phyloP scores from a whole-genome alignment of 139 green algal genomes.

The Micromonas pusilla region DNA sequence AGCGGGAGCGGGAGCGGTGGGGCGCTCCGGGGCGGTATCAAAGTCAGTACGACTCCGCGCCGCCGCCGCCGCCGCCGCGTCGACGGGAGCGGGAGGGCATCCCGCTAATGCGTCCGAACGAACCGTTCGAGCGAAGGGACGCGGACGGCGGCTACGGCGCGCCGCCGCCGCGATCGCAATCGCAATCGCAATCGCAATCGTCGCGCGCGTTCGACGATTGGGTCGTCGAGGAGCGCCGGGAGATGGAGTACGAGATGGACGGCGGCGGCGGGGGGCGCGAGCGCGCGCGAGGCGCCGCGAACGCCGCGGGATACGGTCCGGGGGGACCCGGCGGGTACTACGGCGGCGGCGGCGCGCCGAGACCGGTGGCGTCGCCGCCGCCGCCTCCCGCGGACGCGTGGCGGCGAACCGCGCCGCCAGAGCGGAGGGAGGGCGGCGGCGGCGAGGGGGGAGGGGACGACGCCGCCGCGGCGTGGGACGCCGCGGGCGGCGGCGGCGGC shows the following conservation, averaged over 20 bases:
- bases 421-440: too few species aligned
- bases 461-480: too few species aligned
- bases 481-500: too few species aligned
- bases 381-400: not conserved
- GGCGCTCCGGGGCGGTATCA: not conserved
- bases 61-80: not conserved
- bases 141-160: constrained; percentile 24
- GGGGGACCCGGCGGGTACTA: not conserved
- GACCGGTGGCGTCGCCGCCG: not conserved
- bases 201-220: constrained; percentile 18
- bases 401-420: not conserved
- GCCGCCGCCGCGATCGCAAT: not conserved
- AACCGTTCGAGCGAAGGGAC: constrained; percentile 26
- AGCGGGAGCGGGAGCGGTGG: not conserved
- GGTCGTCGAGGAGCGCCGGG: constrained; percentile 11
- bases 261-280: not conserved
- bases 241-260: constrained; percentile 1
- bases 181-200: too few species aligned
- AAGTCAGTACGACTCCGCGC: constrained; percentile 11
- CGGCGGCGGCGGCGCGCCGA: too few species aligned
- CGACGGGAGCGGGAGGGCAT: constrained; percentile 6
- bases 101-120: constrained; percentile 8
- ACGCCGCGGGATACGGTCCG: too few species aligned
- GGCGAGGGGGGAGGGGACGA: not conserved
- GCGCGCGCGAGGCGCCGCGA: too few species aligned